Conservation (phyloP, 805 yeast species). For the Tetrapisispora iriomotensis region DNA sequence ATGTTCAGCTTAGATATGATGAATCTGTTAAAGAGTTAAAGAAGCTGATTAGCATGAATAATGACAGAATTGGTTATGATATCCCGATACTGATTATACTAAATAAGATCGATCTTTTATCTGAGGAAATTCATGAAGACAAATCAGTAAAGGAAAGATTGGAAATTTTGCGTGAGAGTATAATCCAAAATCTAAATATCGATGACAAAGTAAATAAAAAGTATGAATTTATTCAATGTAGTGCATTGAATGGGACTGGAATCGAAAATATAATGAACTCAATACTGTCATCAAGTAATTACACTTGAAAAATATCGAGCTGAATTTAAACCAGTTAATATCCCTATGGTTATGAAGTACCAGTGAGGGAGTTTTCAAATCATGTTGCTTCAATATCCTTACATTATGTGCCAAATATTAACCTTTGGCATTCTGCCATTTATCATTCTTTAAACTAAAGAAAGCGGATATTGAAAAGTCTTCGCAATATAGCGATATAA, state of each 20-base stretch:
- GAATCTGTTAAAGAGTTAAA: constrained; percentile 61
- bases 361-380: too few relatives aligned
- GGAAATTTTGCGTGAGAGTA: not conserved
- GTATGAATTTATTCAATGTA: constrained; percentile 9
- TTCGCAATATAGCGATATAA: not conserved
- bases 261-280: constrained; percentile 5
- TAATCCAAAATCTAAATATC: not conserved
- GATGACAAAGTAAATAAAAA: not conserved
- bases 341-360: too few relatives aligned
- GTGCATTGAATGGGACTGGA: constrained; percentile 19
- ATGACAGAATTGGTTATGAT: constrained; percentile 57
- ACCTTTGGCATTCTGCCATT: too few relatives aligned
- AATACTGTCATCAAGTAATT: not conserved
- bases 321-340: too few relatives aligned
- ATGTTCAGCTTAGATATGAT: constrained; percentile 44
- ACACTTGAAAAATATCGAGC: too few relatives aligned
- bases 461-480: not conserved
- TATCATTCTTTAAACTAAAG: not conserved
- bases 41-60: constrained; percentile 48
- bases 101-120: constrained; percentile 62
- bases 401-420: too few relatives aligned
- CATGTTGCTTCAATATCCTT: too few relatives aligned
- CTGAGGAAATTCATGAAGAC: not conserved
- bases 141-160: not conserved
- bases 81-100: constrained; percentile 45